Evolutionary conservation across 1,284 basidiomycete species (phyloP).

Genomic region (Pseudozyma thailandica): DNA sequence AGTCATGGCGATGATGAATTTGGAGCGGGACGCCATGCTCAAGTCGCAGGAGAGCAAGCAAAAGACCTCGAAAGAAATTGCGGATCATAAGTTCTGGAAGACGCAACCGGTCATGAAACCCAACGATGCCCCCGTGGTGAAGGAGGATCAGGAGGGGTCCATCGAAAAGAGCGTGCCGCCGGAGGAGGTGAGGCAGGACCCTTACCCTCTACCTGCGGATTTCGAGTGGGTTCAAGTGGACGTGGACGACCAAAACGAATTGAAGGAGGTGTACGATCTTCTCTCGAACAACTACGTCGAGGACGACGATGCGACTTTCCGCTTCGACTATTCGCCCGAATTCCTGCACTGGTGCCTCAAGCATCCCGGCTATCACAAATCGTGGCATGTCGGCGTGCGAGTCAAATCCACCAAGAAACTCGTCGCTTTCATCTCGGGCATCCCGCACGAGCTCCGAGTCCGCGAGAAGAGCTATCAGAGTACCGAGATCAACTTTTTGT

Average conservation of each 20-base stretch:
- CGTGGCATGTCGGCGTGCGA: conserved; percentile 96
- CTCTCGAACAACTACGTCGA: conserved; percentile 95
- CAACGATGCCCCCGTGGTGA: conserved; percentile 68
- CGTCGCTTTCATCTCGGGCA: conserved; percentile 97
- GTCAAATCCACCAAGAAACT: conserved; percentile 83
- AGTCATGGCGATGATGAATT: conserved; percentile 57
- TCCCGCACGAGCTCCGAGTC: conserved; percentile 73
- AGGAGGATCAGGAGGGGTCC: conserved; percentile 75
- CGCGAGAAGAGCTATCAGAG: conserved; percentile 55
- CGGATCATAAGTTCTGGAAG: conserved; percentile 68
- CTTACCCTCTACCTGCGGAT: conserved; percentile 87
- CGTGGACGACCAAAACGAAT: conserved; percentile 78
- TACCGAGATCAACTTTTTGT: conserved; percentile 96
- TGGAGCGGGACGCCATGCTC: conserved; percentile 54
- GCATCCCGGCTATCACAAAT: conserved; percentile 89
- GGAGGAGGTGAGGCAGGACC: conserved; percentile 84
- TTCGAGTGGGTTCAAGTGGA: conserved; percentile 92
- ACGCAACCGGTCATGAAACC: conserved; percentile 83
- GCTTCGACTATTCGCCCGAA: conserved; percentile 94
- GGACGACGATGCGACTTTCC: conserved; percentile 92
- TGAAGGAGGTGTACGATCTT: conserved; percentile 90
- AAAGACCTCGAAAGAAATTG: conserved; percentile 52
- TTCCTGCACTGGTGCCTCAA: conserved; percentile 95
- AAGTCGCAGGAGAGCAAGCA: conserved; percentile 56
- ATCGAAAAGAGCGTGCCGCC: conserved; percentile 85